phyloP scores from a whole-genome alignment of 2,329 filamentous ascomycete species.

The Pseudonectria foliicola region DNA sequence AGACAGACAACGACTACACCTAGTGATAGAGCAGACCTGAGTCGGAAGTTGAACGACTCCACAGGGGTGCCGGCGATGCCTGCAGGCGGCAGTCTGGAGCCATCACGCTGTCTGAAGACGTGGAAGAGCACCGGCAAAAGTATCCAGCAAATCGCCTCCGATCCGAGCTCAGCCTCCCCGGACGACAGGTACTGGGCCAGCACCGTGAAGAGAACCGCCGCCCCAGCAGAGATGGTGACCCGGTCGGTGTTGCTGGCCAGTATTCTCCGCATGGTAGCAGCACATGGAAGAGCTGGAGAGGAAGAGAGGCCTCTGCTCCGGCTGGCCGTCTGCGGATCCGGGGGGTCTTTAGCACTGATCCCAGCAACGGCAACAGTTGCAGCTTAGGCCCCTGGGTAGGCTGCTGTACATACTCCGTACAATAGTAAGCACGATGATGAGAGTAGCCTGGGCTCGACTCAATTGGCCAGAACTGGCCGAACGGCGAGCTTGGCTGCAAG shows the following conservation, averaged over 20 bases:
- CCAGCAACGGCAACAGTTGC: too few species aligned
- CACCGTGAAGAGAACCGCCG: slow-evolving; percentile 19
- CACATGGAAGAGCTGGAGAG: too few species aligned
- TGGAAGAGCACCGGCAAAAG: slow-evolving; percentile 19
- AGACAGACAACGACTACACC: slow-evolving; percentile 10
- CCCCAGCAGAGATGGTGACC: slow-evolving; percentile 2
- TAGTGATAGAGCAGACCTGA: neutral
- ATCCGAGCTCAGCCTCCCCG: slow-evolving; percentile 20
- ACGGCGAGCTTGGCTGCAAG: too few species aligned
- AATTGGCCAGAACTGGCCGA: too few species aligned
- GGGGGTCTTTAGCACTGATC: too few species aligned
- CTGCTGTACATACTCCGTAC: too few species aligned
- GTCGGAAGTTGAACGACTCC: neutral
- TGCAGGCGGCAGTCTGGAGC: fast-evolving
- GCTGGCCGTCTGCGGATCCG: too few species aligned
- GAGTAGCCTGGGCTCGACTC: too few species aligned
- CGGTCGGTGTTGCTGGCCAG: slow-evolving; percentile 1
- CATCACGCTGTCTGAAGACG: neutral
- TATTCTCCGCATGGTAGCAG: neutral
- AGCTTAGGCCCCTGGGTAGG: too few species aligned
- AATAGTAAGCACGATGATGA: too few species aligned
- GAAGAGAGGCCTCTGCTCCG: too few species aligned
- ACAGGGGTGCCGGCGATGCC: neutral
- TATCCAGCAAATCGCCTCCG: slow-evolving; percentile 28
- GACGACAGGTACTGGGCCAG: slow-evolving; percentile 14